Evolutionary conservation across 306 rosid genomes (phyloP), one percentile per base, ranked within the genome.

Genomic region (Vigna mungo): DNA sequence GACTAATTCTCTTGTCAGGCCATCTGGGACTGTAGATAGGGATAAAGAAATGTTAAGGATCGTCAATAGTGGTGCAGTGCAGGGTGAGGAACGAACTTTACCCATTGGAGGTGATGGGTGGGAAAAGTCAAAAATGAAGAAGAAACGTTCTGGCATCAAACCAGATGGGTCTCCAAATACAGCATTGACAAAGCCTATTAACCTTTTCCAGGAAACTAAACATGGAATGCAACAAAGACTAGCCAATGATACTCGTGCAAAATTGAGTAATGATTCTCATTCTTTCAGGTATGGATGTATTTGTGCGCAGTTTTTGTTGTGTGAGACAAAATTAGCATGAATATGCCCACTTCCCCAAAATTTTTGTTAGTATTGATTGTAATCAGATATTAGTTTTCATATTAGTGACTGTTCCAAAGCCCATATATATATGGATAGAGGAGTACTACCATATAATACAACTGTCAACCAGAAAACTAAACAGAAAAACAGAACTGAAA

Each of bases 91-190:
- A 78, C 88, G 94, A 20, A 79, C 82, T 85, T 87, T 89, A 82
- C 84, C 91, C 9, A 83, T 87, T 59, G 91, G 94, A 52, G 91
- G 84, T 76, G 98, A 89, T 81, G 93, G 96, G 74, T 93, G 98
- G 98, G 98, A 93, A 68, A 93, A 90, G 87, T 84, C 91, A 72
- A 93, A 93, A 88, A 90, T 91, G 91, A 90, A 89, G 89, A 93
- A 86, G 78, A 93, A 89, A 85, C 89, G 96, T 55, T 93, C 96
- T 32, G 98, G 80, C 59, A 90, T 90, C 84, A 90, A 93, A 84
- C 89, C 89, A 84, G 98, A 93, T 66, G 90, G 83, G 79, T 84
- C 98, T 84, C 88, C 86, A 20, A 86, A 88, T 82, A 78, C 79
- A 48, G 34, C 79, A 56, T 60, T 85, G 53, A 76, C 79, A 25